Evolutionary conservation across 2,329 filamentous ascomycete genomes (phyloP).

Genomic region (Ophiocordyceps unilateralis): DNA sequence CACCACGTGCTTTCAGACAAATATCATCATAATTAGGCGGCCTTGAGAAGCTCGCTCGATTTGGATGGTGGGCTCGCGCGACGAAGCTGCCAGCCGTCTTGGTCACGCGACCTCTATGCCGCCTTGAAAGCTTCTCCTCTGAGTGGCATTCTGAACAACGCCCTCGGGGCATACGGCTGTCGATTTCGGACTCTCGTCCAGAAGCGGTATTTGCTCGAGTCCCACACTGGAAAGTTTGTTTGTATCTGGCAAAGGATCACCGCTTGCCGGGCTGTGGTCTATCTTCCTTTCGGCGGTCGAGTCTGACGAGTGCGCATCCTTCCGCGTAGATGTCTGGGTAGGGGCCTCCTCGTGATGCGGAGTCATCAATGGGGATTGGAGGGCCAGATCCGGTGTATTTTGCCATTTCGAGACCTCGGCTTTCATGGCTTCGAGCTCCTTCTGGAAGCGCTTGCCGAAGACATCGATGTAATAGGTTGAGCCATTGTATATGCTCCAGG

Average conservation of each 20-base stretch:
- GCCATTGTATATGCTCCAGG: conserved; percentile 92
- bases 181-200: background rate
- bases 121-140: background rate
- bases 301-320: conserved; percentile 5
- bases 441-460: conserved; percentile 92
- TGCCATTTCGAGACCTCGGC: conserved; percentile 85
- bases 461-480: conserved; percentile 97
- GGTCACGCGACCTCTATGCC: background rate
- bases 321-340: conserved; percentile 2
- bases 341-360: conserved; percentile 11
- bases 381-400: conserved; percentile 31
- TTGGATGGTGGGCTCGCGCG: too few relatives aligned
- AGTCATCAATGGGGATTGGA: conserved; percentile 16
- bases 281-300: conserved; percentile 1
- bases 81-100: background rate
- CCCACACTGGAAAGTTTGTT: background rate
- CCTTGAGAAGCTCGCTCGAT: too few relatives aligned
- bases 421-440: conserved; percentile 79
- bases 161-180: background rate
- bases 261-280: background rate
- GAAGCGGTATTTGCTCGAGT: background rate
- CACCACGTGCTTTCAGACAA: too few relatives aligned
- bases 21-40: too few relatives aligned
- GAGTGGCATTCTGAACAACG: background rate
- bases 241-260: background rate